Evolutionary conservation across 208 protist species (phyloP), one percentile per base, ranked within the genome.

Genomic region (Crithidia acanthocephali): DNA sequence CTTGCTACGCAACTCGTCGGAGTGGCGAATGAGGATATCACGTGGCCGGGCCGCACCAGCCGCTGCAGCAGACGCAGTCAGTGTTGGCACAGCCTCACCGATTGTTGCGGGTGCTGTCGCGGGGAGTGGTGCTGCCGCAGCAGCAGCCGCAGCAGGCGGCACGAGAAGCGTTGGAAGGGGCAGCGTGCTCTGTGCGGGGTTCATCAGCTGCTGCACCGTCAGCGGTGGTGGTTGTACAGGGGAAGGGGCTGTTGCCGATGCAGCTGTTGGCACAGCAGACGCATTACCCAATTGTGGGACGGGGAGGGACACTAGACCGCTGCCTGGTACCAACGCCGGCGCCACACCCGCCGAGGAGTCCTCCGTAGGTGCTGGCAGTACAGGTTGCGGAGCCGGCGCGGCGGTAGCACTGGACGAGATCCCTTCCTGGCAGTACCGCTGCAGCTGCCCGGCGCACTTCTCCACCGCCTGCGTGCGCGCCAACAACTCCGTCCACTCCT

Each of bases 1-100:
- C 64, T 64, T 50, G 16, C 63, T 40, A 5, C 86, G 80, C 55
- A 89, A 52, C 25, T 74, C 70, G 61, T 94, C 85, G 1, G 86
- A 94, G 42, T 72, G 76, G 28, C 68, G 81, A 22, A 94, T 74
- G n/a, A 89, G 44, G 50, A 87, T 73, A 9, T 82, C 80, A n/a
- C 76, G 79, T 16, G 79, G 80, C 20, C 85, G 80, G 6, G 74
- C 75, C 15, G 51, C 47, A 8, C 79, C 79, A 2, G 52, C 70
- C 35, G 27, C 69, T 2, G 2, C 52, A 15, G 56, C 40, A 37
- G 25, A 13, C 9, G 37, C 37, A 42, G 37, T 6, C 37, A 42
- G 37, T 13, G 37, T 15, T 13, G 37, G 37, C 37, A 42, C 37
- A 15, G 37, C 28, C 5, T 2, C 28, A 22, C 9, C 30, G 28